Conservation (phyloP, 805 yeast genomes). For the Candida oleophila region DNA sequence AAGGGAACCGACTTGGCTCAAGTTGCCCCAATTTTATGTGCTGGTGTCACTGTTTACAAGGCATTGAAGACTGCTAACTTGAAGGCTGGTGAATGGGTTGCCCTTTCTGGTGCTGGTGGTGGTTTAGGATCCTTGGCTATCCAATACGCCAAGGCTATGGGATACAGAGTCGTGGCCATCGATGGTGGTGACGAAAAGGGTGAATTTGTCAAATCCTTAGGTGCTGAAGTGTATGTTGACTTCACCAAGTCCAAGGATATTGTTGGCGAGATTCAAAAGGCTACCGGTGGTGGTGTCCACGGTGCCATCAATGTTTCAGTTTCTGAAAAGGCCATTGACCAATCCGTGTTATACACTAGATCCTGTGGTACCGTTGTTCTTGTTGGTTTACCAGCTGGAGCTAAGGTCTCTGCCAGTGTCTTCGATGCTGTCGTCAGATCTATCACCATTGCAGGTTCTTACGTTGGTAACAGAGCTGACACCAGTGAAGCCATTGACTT, state of each 20-base stretch:
- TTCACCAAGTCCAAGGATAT: constrained; percentile 56
- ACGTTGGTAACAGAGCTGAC: constrained; percentile 88
- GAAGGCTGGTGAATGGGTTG: constrained; percentile 72
- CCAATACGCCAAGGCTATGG: constrained; percentile 79
- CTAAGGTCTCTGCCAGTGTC: constrained; percentile 66
- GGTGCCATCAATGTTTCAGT: constrained; percentile 77
- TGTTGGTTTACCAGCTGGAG: constrained; percentile 81
- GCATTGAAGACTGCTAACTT: constrained; percentile 79
- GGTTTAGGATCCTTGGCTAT: constrained; percentile 74
- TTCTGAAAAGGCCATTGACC: constrained; percentile 63
- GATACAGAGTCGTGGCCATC: constrained; percentile 66
- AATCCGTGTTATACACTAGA: constrained; percentile 50
- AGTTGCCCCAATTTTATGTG: constrained; percentile 82
- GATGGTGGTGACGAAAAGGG: constrained; percentile 70
- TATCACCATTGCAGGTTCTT: constrained; percentile 73
- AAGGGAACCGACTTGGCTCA: constrained; percentile 70
- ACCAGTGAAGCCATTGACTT: constrained; percentile 78
- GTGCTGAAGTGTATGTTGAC: constrained; percentile 65
- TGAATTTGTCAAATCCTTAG: constrained; percentile 52
- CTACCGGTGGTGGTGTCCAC: constrained; percentile 74
- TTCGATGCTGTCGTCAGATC: constrained; percentile 74
- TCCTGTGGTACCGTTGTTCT: constrained; percentile 33
- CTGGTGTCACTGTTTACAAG: constrained; percentile 90
- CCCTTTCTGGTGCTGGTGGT: constrained; percentile 78
- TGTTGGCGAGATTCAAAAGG: constrained; percentile 51